These are phyloP conservation scores for Kodamaea fungicola DNA, from an alignment of 1,139 yeast genomes.

Conservation along the genomic window DNA sequence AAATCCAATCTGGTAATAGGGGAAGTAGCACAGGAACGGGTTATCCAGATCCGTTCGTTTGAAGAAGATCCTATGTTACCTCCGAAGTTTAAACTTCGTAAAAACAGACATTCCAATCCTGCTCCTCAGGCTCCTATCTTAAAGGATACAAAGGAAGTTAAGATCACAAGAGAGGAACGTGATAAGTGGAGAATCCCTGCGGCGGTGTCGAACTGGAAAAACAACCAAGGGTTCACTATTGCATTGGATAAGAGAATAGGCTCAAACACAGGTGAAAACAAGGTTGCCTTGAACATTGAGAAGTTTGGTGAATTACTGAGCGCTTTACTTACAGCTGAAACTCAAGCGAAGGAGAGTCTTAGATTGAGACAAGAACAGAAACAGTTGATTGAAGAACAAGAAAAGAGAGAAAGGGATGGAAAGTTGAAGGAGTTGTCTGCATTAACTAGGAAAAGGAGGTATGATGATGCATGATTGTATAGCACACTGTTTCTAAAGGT, in stretches of 20 bases:
- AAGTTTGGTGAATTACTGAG: constrained; percentile 62
- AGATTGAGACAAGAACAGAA: constrained; percentile 55
- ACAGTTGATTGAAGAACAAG: constrained; percentile 51
- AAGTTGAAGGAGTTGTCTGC: constrained; percentile 57
- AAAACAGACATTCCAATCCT: constrained; percentile 62
- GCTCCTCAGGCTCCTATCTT: constrained; percentile 62
- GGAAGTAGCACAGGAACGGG: constrained; percentile 12
- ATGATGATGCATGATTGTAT: not conserved
- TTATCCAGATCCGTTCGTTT: constrained; percentile 29
- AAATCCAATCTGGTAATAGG: constrained; percentile 14
- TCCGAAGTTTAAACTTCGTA: constrained; percentile 69
- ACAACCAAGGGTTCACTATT: constrained; percentile 86
- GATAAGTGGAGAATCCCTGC: constrained; percentile 88
- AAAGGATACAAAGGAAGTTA: constrained; percentile 26
- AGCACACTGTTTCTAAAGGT: no score
- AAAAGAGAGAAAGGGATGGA: constrained; percentile 57
- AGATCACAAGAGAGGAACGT: constrained; percentile 72
- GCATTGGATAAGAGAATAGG: constrained; percentile 74
- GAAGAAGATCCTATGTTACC: constrained; percentile 87
- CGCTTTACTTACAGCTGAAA: constrained; percentile 76
- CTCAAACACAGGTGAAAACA: constrained; percentile 38
- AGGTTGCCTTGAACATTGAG: constrained; percentile 47
- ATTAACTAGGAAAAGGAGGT: constrained; percentile 42
- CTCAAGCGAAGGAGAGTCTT: constrained; percentile 68
- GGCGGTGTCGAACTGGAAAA: constrained; percentile 93